Conservation (phyloP, 1,284 basidiomycete genomes). For the Melampsora larici-populina region DNA sequence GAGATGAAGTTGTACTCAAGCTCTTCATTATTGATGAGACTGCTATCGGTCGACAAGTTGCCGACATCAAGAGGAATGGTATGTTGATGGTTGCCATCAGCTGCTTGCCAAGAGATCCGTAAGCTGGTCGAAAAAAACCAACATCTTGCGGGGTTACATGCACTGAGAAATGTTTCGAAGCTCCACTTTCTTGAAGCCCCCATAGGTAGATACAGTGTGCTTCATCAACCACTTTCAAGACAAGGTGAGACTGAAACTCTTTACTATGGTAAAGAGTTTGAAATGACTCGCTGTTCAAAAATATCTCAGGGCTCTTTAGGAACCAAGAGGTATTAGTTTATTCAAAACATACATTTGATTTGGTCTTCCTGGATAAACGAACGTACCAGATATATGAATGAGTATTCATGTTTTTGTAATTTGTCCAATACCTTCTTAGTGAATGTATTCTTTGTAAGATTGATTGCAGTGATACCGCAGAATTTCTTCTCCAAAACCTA, state of each 20-base stretch:
- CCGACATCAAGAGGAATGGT: not conserved
- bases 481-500: conserved; percentile 4
- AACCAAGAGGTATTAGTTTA: not conserved
- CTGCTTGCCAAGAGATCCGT: not conserved
- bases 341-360: not conserved
- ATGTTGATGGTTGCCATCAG: not conserved
- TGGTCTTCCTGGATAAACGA: no score
- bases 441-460: conserved; percentile 3
- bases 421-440: not conserved
- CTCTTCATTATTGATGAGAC: not conserved
- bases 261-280: no score
- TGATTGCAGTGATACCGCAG: not conserved
- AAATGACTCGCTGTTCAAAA: not conserved
- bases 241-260: not conserved
- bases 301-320: not conserved
- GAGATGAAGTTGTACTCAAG: not conserved
- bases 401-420: not conserved
- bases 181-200: not conserved
- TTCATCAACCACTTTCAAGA: not conserved
- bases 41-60: not conserved
- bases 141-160: not conserved
- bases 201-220: conserved; percentile 11
- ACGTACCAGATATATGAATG: conserved; percentile 1
- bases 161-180: not conserved
- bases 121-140: not conserved